Evolutionary conservation across 495 filamentous ascomycete genomes (phyloP), one percentile per base, ranked within the genome.

Genomic region (Penicillium waksmanii): DNA sequence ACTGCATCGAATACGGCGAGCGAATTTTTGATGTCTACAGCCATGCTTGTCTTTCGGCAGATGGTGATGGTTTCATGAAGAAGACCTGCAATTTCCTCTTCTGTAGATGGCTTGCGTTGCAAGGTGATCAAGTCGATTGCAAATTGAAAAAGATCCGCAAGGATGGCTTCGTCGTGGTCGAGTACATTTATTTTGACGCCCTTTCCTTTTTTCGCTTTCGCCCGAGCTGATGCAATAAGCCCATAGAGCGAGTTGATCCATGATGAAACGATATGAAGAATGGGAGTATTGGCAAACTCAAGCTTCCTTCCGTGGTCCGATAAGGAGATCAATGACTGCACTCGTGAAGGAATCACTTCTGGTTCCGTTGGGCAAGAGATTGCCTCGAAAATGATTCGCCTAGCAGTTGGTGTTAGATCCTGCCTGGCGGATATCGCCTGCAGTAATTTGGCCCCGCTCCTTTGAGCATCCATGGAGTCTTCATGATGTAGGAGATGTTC

Each of bases 51-150:
- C 55, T 84, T 87, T 61, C 80, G 85, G 79, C 90, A 95, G 12
- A 96, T 88, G 10, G 77, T 79, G 47, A 95, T 82, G 11, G 92
- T 76, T 15, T 83, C 81, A 23, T 82, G 79, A 34, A 98, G 82
- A 51, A 98, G 70, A 9, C 73, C 67, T 54, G 82, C 83, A 43
- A 93, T 80, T 53, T 91, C 87, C 27, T 81, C 79, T 51, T 89
- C 85, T 38, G 82, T 81, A 40, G 92, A 89, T 31, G 87, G 82
- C 57, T 87, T 90, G 69, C 88, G 89, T 72, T 92, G 94, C 73
- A 94, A 88, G 63, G 89, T 93, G 73, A 95, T 87, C 58, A 95
- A 76, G 65, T 92, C 86, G n/a, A 86, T 85, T 27, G 90, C 81
- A 48, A 92, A 89, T 49, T 83, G 78, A 64, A 96, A 89, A 7